Base-by-base conservation (phyloP, 805 yeast species). In the Vanderwaltozyma tropicalis region DNA sequence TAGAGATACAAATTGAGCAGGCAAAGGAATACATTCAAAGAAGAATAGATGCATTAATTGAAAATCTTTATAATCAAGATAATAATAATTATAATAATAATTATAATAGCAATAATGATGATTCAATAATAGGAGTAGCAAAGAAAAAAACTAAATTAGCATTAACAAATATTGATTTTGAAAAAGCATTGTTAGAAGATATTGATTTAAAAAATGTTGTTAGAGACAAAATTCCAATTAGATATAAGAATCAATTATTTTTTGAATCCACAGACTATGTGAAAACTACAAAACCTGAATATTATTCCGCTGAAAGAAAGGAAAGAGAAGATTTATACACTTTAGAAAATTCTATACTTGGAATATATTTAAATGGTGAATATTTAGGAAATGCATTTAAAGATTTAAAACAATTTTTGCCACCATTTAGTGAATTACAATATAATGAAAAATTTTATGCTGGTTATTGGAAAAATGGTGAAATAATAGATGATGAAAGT, bases 171-270 rank as follows among this genome's bases (percentile, higher is more conserved):
- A 42, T 45, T 13, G 59, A 53, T 21, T 59, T 63, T 35, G 57
- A 58, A 35, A 46, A 45, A 32, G 57, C 54, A 9, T 40, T 58
- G 21, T 41, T 58, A 12, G 49, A 52, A 34, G 56, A 52, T 28
- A 52, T 54, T 27, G 54, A 54, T 28, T 47, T 49, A 25, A 31
- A 25, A 9, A 79, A 80, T 46, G 64, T 82, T 13, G 59, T 72
- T 2, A 69, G 97, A 39, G 96, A 87, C 50, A 86, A 89, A 50
- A 79, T 83, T 36, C 96, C 96, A 1, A 83, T 92, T 35, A 71
- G 81, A 48, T 86, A 81, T 61, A 83, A 80, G 52, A 78, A 73
- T 40, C 78, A 79, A 34, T 62, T 85, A 20, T 87, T 75, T 61
- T 87, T 78, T 55, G 99, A 92, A 55, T 85, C 80, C 49, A 79